A percentile compares a stretch with the other conserved stretches of the same genome.
phyloP scores from a whole-genome alignment of 2,329 filamentous ascomycete species.

The Cladosporium sp. region DNA sequence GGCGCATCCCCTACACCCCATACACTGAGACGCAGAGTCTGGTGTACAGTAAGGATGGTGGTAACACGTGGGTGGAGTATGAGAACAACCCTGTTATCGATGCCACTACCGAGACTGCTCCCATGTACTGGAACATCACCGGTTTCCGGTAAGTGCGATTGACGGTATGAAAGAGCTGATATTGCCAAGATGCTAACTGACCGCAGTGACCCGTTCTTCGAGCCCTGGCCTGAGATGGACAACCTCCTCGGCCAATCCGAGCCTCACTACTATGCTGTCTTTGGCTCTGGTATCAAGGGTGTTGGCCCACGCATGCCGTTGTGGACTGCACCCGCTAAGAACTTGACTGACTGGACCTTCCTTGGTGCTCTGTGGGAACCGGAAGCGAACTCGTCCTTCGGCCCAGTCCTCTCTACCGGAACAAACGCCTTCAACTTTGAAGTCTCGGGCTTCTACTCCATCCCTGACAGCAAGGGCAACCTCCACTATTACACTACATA shows the following conservation, averaged over 20 bases:
- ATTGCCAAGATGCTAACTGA: neutral
- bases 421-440: slow-evolving; percentile 47
- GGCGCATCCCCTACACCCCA: slow-evolving; percentile 40
- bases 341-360: slow-evolving; percentile 46
- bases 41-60: slow-evolving; percentile 43
- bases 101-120: slow-evolving; percentile 30
- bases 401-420: slow-evolving; percentile 40
- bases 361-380: slow-evolving; percentile 45
- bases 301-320: slow-evolving; percentile 45
- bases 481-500: slow-evolving; percentile 44
- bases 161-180: too few species aligned
- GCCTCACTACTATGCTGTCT: slow-evolving; percentile 44
- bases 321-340: slow-evolving; percentile 41
- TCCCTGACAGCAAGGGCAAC: slow-evolving; percentile 40
- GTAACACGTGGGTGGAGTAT: slow-evolving; percentile 45
- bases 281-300: slow-evolving; percentile 45
- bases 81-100: slow-evolving; percentile 44
- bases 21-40: slow-evolving; percentile 46
- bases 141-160: slow-evolving; percentile 27
- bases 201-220: slow-evolving; percentile 32
- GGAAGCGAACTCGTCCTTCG: slow-evolving; percentile 38
- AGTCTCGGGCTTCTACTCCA: slow-evolving; percentile 45
- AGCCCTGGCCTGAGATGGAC: slow-evolving; percentile 39
- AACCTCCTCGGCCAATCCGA: slow-evolving; percentile 37
- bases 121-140: slow-evolving; percentile 44